These are phyloP conservation scores for Berberis vulgaris DNA, from an alignment of 164 flowering plant species.

Conservation along the genomic window DNA sequence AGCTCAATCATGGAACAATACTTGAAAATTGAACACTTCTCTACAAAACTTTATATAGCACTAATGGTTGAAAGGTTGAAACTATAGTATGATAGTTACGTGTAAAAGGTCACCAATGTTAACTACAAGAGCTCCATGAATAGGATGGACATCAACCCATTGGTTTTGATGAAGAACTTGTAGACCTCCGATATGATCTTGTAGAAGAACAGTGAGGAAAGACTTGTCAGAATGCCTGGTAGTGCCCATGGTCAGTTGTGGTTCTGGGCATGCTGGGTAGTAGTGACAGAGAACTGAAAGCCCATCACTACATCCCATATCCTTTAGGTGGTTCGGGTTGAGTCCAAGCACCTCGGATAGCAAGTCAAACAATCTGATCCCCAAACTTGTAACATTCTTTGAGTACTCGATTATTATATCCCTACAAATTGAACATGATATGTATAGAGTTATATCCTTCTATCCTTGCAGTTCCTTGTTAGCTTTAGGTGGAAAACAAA, in stretches of 20 bases:
- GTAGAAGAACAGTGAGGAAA: slow-evolving; percentile 23
- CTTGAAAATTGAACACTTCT: no score
- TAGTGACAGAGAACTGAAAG: slow-evolving; percentile 5
- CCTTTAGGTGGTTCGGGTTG: slow-evolving; percentile 11
- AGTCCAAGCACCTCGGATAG: slow-evolving; percentile 33
- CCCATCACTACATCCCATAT: slow-evolving; percentile 18
- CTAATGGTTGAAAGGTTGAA: no score
- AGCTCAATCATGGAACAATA: no score
- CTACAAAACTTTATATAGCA: no score
- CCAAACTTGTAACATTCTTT: slow-evolving; percentile 16
- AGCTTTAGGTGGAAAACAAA: no score
- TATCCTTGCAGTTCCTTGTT: no score
- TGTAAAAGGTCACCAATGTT: slow-evolving; percentile 24
- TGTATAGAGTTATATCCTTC: slow-evolving; percentile 3
- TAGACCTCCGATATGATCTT: slow-evolving; percentile 24
- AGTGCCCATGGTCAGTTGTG: slow-evolving; percentile 16
- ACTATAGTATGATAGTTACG: neutral
- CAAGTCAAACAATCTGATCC: slow-evolving; percentile 16
- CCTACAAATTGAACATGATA: neutral
- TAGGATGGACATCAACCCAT: slow-evolving; percentile 22
- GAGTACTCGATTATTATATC: slow-evolving; percentile 11
- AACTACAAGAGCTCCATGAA: slow-evolving; percentile 18
- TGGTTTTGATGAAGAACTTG: slow-evolving; percentile 16
- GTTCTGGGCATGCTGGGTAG: slow-evolving; percentile 27
- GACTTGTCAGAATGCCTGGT: slow-evolving; percentile 21